phyloP scores from a whole-genome alignment of 2,329 filamentous ascomycete species.

The Calonectria pauciramosa region DNA sequence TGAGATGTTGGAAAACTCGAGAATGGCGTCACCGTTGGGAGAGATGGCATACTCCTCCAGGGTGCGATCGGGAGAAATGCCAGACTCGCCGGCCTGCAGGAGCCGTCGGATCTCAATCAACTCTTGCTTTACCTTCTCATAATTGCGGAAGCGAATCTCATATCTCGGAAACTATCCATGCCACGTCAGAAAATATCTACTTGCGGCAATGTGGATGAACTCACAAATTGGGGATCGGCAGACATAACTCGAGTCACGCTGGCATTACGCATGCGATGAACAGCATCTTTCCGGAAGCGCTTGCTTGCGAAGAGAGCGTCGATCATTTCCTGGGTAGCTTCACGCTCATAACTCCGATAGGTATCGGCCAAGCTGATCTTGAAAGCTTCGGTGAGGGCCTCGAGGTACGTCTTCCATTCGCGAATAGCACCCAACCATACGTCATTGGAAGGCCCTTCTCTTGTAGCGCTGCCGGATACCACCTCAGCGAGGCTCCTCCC shows the following conservation, averaged over 20 bases:
- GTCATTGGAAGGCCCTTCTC: conserved; percentile 46
- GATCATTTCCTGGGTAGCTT: conserved; percentile 58
- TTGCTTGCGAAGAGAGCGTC: conserved; percentile 59
- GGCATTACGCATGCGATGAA: conserved; percentile 61
- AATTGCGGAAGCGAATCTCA: conserved; percentile 63
- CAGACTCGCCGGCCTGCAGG: conserved; percentile 56
- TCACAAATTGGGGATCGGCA: conserved; percentile 59
- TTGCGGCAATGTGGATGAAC: conserved; percentile 22
- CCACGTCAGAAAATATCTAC: conserved; percentile 24
- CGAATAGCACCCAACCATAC: conserved; percentile 55
- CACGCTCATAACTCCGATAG: conserved; percentile 61
- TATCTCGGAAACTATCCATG: conserved; percentile 56
- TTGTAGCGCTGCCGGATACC: conserved; percentile 43
- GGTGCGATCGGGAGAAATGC: conserved; percentile 54
- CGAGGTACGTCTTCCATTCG: conserved; percentile 61
- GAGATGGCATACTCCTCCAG: conserved; percentile 60
- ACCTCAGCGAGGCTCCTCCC: conserved; percentile 52
- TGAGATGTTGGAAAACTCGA: conserved; percentile 64
- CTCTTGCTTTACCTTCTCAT: conserved; percentile 60
- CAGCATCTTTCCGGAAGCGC: conserved; percentile 56
- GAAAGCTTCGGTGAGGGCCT: conserved; percentile 57
- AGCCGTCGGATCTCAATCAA: conserved; percentile 56
- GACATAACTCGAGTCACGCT: conserved; percentile 59
- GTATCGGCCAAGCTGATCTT: conserved; percentile 58
- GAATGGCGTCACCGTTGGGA: conserved; percentile 61